These are phyloP conservation scores for Penicillium occitanis DNA, from an alignment of 2,329 filamentous ascomycete genomes.

Conservation along the genomic window DNA sequence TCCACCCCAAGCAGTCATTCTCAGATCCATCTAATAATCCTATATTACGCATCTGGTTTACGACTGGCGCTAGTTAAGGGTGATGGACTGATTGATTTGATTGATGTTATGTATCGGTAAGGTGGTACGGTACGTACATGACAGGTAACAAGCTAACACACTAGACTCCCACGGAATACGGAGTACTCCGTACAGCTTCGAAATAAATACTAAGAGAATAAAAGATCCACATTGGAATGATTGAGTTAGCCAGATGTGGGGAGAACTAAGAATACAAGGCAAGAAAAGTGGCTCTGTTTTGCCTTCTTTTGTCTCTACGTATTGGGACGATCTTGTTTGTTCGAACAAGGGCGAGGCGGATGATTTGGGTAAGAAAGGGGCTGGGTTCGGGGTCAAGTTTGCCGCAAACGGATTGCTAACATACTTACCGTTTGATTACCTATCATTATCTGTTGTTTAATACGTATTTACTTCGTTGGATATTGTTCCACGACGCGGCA, in stretches of 20 bases:
- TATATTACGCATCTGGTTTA: constrained; percentile 9
- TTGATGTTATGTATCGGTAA: constrained; percentile 7
- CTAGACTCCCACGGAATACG: neutral
- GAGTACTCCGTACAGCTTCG: neutral
- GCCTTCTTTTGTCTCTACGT: neutral
- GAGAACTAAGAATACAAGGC: constrained; percentile 17
- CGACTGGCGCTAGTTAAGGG: constrained; percentile 1
- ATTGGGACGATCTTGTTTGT: constrained; percentile 7
- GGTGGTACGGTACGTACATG: constrained; percentile 17
- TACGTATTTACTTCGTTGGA: neutral
- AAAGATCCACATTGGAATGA: constrained; percentile 5
- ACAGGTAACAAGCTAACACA: constrained; percentile 21
- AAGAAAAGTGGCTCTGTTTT: constrained; percentile 9
- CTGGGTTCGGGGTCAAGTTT: neutral
- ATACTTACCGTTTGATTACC: neutral
- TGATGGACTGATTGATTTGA: neutral
- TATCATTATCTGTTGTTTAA: neutral
- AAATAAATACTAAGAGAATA: constrained; percentile 4
- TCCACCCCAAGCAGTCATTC: constrained; percentile 9
- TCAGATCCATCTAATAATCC: constrained; percentile 13
- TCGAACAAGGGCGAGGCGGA: constrained; percentile 3
- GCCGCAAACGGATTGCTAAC: neutral
- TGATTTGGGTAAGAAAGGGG: neutral
- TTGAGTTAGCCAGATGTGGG: constrained; percentile 17
- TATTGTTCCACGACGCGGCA: constrained; percentile 5